These are phyloP conservation scores for Fraxinus xanthoxyloides DNA, from an alignment of 305 asterid species.

Conservation along the genomic window DNA sequence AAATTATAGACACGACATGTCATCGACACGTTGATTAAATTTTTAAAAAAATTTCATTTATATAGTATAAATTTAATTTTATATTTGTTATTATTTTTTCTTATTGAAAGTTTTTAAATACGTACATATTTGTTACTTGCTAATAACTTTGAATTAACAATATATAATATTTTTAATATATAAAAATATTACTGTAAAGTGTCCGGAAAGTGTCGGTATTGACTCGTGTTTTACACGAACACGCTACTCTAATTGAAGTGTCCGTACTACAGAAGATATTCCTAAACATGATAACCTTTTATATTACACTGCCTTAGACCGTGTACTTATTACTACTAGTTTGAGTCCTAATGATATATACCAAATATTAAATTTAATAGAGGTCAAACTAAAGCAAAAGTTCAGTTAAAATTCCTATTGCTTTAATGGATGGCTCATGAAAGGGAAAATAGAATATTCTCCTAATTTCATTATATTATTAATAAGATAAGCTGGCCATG, in stretches of 20 bases:
- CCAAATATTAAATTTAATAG: not conserved
- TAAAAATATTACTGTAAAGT: not conserved
- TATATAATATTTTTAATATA: too few species aligned
- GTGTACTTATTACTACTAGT: not conserved
- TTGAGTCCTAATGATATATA: not conserved
- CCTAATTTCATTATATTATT: not conserved
- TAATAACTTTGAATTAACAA: too few species aligned
- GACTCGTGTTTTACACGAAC: too few species aligned
- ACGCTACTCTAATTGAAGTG: too few species aligned
- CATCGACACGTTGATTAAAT: too few species aligned
- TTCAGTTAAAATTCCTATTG: not conserved
- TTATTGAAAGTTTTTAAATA: too few species aligned
- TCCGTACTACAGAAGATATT: not conserved
- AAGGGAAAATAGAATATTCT: constrained; percentile 21
- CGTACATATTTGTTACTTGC: too few species aligned
- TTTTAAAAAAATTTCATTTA: too few species aligned
- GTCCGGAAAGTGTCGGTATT: too few species aligned
- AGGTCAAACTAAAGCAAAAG: not conserved
- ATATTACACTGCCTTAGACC: not conserved
- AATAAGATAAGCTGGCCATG: constrained; percentile 13
- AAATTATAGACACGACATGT: too few species aligned
- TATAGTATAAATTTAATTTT: too few species aligned
- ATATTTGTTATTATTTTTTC: too few species aligned
- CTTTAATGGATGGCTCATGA: not conserved
- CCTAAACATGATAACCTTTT: not conserved